A percentile compares a stretch with the other conserved stretches of the same genome.
phyloP scores from a whole-genome alignment of 768 basidiomycete species.

The Multifurca ochricompacta region DNA sequence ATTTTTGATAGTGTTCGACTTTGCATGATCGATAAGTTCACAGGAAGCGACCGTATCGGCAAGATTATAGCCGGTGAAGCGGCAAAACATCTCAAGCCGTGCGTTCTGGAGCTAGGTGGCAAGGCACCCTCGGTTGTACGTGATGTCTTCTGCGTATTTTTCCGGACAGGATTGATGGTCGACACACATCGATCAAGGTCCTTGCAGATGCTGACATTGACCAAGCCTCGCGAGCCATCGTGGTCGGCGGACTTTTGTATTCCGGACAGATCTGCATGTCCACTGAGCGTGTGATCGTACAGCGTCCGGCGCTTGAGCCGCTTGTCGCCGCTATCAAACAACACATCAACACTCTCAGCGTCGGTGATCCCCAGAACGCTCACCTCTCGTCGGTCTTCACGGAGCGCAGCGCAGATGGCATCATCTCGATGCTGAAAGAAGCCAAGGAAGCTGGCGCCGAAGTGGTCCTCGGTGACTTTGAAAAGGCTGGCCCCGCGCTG shows the following conservation, averaged over 20 bases:
- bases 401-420: conserved; percentile 37
- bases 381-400: conserved; percentile 37
- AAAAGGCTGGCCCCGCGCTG: conserved; percentile 30
- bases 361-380: conserved; percentile 29
- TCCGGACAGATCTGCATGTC: conserved; percentile 55
- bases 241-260: conserved; percentile 36
- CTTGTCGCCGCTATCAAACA: conserved; percentile 33
- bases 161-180: neutral
- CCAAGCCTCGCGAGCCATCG: conserved; percentile 44
- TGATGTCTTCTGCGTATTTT: neutral
- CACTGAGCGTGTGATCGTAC: conserved; percentile 49
- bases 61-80: conserved; percentile 47
- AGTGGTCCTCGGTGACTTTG: conserved; percentile 38
- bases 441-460: conserved; percentile 39
- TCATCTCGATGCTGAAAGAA: conserved; percentile 37
- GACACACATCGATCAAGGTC: conserved; percentile 29
- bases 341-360: conserved; percentile 30
- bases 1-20: neutral
- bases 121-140: conserved; percentile 47
- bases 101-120: conserved; percentile 48
- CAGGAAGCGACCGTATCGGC: conserved; percentile 49
- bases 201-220: conserved; percentile 45
- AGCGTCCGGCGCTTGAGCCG: conserved; percentile 31
- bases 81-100: conserved; percentile 48
- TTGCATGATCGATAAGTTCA: conserved; percentile 37